A percentile compares a stretch with the other conserved stretches of the same genome.
Evolutionary conservation across 2,329 filamentous ascomycete species (phyloP).

Genomic region (Curvularia verruculosa): DNA sequence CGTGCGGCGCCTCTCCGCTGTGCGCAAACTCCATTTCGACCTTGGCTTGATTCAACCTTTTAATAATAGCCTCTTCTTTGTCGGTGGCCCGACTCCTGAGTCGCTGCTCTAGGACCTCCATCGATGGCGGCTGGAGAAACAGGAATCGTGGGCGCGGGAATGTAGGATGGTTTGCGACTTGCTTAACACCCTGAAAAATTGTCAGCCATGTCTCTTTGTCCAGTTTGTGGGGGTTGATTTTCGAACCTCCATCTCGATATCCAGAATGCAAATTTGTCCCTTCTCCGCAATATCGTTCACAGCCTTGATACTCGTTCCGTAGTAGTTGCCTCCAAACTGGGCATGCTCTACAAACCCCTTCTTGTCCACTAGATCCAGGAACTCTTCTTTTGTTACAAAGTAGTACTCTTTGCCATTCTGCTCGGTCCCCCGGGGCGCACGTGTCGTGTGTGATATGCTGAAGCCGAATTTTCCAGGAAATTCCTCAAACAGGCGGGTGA

Average conservation of each 20-base stretch:
- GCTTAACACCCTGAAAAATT: slow-evolving; percentile 75
- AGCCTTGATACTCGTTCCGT: slow-evolving; percentile 82
- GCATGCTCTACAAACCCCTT: slow-evolving; percentile 86
- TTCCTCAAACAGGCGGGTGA: slow-evolving; percentile 71
- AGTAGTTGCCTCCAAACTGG: slow-evolving; percentile 82
- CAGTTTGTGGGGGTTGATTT: background rate
- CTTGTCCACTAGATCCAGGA: slow-evolving; percentile 60
- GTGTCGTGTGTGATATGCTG: slow-evolving; percentile 74
- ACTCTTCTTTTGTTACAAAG: slow-evolving; percentile 62
- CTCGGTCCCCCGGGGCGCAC: slow-evolving; percentile 76
- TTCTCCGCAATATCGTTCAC: slow-evolving; percentile 75
- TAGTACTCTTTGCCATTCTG: slow-evolving; percentile 79
- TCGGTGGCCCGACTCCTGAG: slow-evolving; percentile 54
- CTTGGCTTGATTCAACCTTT: slow-evolving; percentile 56
- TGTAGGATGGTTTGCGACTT: slow-evolving; percentile 75
- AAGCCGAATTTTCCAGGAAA: slow-evolving; percentile 71
- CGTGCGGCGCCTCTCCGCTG: slow-evolving; percentile 54
- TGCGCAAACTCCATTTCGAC: slow-evolving; percentile 52
- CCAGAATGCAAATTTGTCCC: slow-evolving; percentile 78
- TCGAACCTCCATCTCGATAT: slow-evolving; percentile 92
- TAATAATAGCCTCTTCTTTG: slow-evolving; percentile 56
- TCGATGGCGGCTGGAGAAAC: slow-evolving; percentile 81
- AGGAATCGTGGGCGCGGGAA: slow-evolving; percentile 76
- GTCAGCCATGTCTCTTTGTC: background rate
- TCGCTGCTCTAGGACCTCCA: slow-evolving; percentile 72